Evolutionary conservation across 2,329 filamentous ascomycete species (phyloP).

Genomic region (Penicillium rolfsii): DNA sequence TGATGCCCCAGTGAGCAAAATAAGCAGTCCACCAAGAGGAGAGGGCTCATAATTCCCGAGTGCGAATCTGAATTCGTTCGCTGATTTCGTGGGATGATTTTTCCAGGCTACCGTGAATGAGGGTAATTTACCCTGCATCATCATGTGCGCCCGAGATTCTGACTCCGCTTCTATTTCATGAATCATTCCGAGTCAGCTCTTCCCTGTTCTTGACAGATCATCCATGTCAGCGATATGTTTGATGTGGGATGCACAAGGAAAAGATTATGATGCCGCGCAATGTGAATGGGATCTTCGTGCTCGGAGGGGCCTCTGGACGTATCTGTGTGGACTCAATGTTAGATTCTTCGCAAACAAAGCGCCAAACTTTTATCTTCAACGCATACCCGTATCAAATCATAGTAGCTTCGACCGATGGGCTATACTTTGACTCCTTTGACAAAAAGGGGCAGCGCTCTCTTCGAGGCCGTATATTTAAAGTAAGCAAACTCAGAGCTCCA

Average conservation of each 20-base stretch:
- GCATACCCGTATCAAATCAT: not conserved
- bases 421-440: not conserved
- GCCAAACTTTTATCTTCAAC: not conserved
- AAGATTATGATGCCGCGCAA: not conserved
- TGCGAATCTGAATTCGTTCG: not conserved
- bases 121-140: not conserved
- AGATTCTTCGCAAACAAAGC: not conserved
- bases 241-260: constrained; percentile 3
- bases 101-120: not conserved
- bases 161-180: not conserved
- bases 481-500: not conserved
- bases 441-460: not conserved
- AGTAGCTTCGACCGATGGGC: not conserved
- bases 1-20: constrained; percentile 2
- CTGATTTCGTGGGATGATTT: not conserved
- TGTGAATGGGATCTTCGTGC: constrained; percentile 2
- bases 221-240: constrained; percentile 7
- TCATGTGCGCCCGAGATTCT: not conserved
- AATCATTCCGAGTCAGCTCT: constrained; percentile 4
- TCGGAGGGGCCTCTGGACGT: not conserved
- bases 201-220: not conserved
- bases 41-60: not conserved
- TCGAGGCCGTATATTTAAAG: not conserved
- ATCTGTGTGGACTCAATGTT: not conserved
- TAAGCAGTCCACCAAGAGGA: not conserved